These are phyloP conservation scores for Onygenales sp. DNA, from an alignment of 2,329 filamentous ascomycete species.

Conservation along the genomic window DNA sequence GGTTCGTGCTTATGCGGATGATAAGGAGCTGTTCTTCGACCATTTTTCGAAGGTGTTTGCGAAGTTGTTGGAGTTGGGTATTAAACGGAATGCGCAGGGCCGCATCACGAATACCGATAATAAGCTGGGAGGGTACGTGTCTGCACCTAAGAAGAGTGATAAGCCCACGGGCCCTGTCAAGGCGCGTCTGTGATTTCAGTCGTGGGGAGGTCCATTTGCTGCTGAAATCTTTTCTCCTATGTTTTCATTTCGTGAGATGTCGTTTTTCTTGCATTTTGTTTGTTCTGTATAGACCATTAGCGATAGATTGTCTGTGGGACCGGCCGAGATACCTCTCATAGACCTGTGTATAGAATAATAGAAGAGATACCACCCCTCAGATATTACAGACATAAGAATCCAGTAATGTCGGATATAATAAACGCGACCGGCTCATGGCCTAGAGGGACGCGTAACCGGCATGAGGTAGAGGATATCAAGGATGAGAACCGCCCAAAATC, in stretches of 20 bases:
- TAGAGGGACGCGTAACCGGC: no score
- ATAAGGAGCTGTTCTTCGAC: conserved; percentile 54
- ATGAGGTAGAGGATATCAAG: no score
- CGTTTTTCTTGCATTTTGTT: neutral
- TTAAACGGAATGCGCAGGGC: conserved; percentile 45
- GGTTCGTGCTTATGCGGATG: conserved; percentile 50
- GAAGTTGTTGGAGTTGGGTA: conserved; percentile 53
- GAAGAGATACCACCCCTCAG: no score
- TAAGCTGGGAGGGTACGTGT: conserved; percentile 45
- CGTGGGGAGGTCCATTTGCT: neutral
- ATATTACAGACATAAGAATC: no score
- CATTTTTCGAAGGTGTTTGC: conserved; percentile 51
- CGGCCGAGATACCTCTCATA: neutral
- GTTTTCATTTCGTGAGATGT: conserved; percentile 5
- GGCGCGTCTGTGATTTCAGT: conserved; percentile 18
- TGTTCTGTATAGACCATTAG: conserved; percentile 10
- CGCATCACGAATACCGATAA: conserved; percentile 49
- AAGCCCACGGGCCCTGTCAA: conserved; percentile 16
- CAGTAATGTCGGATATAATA: no score
- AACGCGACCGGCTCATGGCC: no score
- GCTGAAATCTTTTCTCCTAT: conserved; percentile 3
- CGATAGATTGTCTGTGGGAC: neutral
- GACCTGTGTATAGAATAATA: no score
- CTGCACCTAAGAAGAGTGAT: conserved; percentile 48
- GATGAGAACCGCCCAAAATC: no score